These are phyloP conservation scores for Myotisia sp. DNA, from an alignment of 2,329 filamentous ascomycete species.

Conservation along the genomic window DNA sequence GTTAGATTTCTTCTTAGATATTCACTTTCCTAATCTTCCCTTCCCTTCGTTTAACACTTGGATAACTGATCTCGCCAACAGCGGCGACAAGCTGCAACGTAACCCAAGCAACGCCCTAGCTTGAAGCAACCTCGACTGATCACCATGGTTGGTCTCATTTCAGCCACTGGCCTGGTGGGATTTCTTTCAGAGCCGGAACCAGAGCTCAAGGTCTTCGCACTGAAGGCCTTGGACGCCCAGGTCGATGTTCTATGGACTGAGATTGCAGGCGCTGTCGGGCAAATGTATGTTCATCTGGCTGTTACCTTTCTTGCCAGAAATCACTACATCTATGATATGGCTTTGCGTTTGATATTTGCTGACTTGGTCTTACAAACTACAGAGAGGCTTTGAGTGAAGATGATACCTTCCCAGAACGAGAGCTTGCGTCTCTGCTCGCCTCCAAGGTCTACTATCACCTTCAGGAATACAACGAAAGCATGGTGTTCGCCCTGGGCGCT, in stretches of 20 bases:
- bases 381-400: constrained; percentile 98
- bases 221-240: constrained; percentile 89
- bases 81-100: no score
- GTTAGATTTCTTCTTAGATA: neutral
- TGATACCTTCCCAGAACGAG: constrained; percentile 81
- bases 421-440: constrained; percentile 83
- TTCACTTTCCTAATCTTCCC: no score
- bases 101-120: neutral
- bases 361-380: constrained; percentile 10
- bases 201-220: constrained; percentile 84
- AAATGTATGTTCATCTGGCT: constrained; percentile 57
- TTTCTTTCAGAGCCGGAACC: constrained; percentile 90
- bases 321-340: constrained; percentile 1
- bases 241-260: constrained; percentile 97
- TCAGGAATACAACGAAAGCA: constrained; percentile 97
- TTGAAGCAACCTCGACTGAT: neutral
- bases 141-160: constrained; percentile 82
- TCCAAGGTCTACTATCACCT: constrained; percentile 99
- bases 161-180: constrained; percentile 84
- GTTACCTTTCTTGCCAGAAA: constrained; percentile 1
- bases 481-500: constrained; percentile 91
- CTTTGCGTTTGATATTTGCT: constrained; percentile 3
- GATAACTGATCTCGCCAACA: neutral
- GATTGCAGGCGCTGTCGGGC: constrained; percentile 76
- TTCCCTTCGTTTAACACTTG: neutral